phyloP scores from a whole-genome alignment of 257 asterid species.

The Gynochthodes officinalis region DNA sequence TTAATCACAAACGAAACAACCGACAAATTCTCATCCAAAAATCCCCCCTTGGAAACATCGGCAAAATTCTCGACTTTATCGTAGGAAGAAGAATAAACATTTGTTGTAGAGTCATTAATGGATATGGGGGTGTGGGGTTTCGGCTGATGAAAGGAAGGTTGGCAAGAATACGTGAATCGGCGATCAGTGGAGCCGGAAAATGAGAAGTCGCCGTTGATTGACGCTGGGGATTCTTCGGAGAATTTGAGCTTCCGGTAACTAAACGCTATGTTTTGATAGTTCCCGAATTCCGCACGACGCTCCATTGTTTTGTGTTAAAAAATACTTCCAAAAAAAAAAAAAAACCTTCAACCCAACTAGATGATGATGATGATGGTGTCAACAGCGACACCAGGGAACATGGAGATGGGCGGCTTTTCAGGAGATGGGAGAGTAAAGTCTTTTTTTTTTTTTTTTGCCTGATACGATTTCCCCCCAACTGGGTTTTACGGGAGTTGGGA shows the following conservation, averaged over 20 bases:
- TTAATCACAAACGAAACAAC: slow-evolving; percentile 35
- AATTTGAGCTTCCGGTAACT: slow-evolving; percentile 23
- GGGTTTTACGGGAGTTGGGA: no score
- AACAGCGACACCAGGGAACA: no score
- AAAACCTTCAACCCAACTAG: no score
- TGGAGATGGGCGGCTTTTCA: no score
- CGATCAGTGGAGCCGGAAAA: slow-evolving; percentile 62
- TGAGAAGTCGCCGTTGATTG: slow-evolving; percentile 56
- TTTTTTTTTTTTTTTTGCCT: no score
- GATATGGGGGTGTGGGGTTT: slow-evolving; percentile 43
- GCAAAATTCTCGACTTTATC: slow-evolving; percentile 25
- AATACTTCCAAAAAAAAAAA: no score
- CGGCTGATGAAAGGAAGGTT: slow-evolving; percentile 48
- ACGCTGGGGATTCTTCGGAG: slow-evolving; percentile 46
- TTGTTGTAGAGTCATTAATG: slow-evolving; percentile 7
- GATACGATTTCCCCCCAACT: no score
- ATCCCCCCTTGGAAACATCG: slow-evolving; percentile 29
- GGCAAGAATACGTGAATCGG: slow-evolving; percentile 68
- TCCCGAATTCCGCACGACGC: slow-evolving; percentile 28
- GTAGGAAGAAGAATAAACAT: slow-evolving; percentile 31
- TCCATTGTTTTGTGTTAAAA: no score
- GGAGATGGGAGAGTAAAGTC: no score
- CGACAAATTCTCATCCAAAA: slow-evolving; percentile 32
- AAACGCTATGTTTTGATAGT: slow-evolving; percentile 29
- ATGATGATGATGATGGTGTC: no score